Evolutionary conservation across 2,329 filamentous ascomycete species (phyloP), one percentile per base, ranked within the genome.

Genomic region (Aspergillus sclerotialis): DNA sequence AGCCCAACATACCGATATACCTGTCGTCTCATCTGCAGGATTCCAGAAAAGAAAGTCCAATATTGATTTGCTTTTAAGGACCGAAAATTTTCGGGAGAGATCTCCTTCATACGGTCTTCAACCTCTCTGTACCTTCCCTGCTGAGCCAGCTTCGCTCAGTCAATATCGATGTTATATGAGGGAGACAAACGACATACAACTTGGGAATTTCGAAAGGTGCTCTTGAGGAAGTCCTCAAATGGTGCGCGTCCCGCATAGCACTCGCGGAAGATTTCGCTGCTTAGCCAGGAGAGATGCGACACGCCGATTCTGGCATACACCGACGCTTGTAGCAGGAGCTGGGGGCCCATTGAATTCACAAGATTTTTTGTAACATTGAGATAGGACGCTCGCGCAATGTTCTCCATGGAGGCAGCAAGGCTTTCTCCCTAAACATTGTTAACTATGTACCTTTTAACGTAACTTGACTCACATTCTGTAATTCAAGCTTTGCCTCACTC

Each of bases 331-430:
- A 94, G 70, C 3, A 87, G 71, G 39, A 88, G 72, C 45, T 89
- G 80, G 1, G 81, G 74, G 1, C 85, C 85, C 46, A 86, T 76
- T 59, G 84, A 80, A 48, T 70, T 77, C 48, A 75, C 76, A 52
- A 92, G 73, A 44, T 84, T 80, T 46, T 82, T 82, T 36, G 81
- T 80, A n/a, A 89, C 71, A 40, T 88, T 82, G 17, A 94, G 67
- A 48, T 92, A 84, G 1, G 84, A 86, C 44, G 85, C 84, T 52
- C 88, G 82, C n/a, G 84, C 75, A 40, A 94, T 75, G 45, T 81
- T 76, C 55, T 94, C 88, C 33, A 92, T 70, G 1, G 84, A 79
- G 23, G 68, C 67, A 2, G 74, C 63, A 28, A 78, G 59, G 38
- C 69, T 71, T 38, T 76, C 75, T 30, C 76, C 76, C 73, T 76